Conservation (phyloP, 345 rosid species). For the Boechera divaricarpa region DNA sequence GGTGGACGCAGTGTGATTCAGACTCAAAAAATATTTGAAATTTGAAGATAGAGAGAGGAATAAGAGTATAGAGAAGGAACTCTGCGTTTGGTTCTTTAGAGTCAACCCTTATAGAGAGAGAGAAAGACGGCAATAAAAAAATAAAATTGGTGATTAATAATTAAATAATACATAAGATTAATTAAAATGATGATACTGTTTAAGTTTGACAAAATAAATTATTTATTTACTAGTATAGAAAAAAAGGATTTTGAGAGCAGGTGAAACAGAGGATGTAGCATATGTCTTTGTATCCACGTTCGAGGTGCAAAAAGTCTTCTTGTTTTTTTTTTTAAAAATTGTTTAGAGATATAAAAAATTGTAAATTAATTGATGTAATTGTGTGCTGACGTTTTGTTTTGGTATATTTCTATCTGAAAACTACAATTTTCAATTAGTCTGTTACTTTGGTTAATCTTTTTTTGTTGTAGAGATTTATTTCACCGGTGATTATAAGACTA, state of each 20-base stretch:
- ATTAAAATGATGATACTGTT: neutral
- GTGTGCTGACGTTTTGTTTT: neutral
- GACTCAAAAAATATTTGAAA: constrained; percentile 33
- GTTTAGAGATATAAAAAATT: too few relatives aligned
- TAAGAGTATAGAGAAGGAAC: constrained; percentile 25
- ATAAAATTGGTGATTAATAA: neutral
- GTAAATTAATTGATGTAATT: neutral
- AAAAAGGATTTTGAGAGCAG: constrained; percentile 3
- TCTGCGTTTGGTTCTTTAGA: constrained; percentile 37
- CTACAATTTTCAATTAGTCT: neutral
- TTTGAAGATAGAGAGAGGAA: constrained; percentile 22
- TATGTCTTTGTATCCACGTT: constrained; percentile 29
- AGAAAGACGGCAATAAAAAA: constrained; percentile 29
- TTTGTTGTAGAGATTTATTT: neutral
- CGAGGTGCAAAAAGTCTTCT: constrained; percentile 23
- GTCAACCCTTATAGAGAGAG: constrained; percentile 45
- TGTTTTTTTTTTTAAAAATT: neutral
- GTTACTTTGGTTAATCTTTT: too few relatives aligned
- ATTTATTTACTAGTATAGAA: neutral
- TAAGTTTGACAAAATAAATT: constrained; percentile 15
- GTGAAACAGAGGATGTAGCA: constrained; percentile 33
- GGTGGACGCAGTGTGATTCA: constrained; percentile 35
- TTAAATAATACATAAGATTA: neutral
- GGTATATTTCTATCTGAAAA: neutral
- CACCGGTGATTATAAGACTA: neutral